These are phyloP conservation scores for Pyrenochaeta sp. DNA, from an alignment of 2,329 filamentous ascomycete genomes.

Conservation along the genomic window DNA sequence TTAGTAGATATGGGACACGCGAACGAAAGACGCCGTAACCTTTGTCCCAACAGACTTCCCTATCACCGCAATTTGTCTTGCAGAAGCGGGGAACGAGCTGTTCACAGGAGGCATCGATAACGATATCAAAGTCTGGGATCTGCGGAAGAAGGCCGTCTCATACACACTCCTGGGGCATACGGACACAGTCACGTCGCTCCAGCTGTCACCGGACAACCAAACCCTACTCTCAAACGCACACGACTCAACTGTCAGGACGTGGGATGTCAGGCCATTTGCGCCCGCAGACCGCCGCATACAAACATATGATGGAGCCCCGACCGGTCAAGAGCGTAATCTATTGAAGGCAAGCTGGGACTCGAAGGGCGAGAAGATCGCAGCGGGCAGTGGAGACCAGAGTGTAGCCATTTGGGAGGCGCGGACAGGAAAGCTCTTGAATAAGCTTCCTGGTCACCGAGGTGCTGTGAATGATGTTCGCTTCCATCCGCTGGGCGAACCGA, in stretches of 20 bases:
- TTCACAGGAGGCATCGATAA: slow-evolving; percentile 97
- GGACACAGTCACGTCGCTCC: slow-evolving; percentile 89
- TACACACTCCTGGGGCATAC: slow-evolving; percentile 90
- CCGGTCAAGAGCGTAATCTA: slow-evolving; percentile 90
- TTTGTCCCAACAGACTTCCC: slow-evolving; percentile 92
- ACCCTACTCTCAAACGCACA: slow-evolving; percentile 90
- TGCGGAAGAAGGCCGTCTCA: slow-evolving; percentile 87
- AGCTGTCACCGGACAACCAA: slow-evolving; percentile 92
- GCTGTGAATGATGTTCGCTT: slow-evolving; percentile 96
- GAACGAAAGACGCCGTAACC: slow-evolving; percentile 86
- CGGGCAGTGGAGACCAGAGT: slow-evolving; percentile 88
- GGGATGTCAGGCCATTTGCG: slow-evolving; percentile 96
- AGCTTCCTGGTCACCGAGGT: slow-evolving; percentile 93
- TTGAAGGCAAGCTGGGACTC: slow-evolving; percentile 89
- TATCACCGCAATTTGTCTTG: slow-evolving; percentile 88
- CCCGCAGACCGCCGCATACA: slow-evolving; percentile 83
- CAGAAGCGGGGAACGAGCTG: slow-evolving; percentile 93
- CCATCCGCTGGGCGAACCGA: slow-evolving; percentile 81
- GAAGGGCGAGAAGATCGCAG: slow-evolving; percentile 84
- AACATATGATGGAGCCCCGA: slow-evolving; percentile 90
- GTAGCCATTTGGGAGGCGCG: slow-evolving; percentile 90
- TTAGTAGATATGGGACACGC: slow-evolving; percentile 82
- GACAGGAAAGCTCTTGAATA: slow-evolving; percentile 90
- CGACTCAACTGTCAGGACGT: slow-evolving; percentile 92
- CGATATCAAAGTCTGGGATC: slow-evolving; percentile 95